Conservation (phyloP, 805 yeast genomes). For the Saccharomycopsis fermentans region DNA sequence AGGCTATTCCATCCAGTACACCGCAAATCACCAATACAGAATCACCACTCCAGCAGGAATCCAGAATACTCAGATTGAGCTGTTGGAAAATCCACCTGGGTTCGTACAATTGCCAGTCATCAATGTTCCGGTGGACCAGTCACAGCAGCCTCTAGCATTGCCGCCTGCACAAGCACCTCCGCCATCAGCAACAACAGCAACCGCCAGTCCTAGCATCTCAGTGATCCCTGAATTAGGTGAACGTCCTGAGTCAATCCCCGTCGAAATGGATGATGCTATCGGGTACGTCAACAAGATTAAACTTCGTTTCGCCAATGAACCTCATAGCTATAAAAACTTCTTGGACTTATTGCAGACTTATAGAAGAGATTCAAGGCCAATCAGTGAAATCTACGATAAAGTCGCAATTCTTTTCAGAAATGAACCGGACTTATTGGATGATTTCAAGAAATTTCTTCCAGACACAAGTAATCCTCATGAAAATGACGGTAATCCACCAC, state of each 20-base stretch:
- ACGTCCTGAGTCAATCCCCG: slow-evolving; percentile 23
- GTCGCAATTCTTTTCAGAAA: slow-evolving; percentile 80
- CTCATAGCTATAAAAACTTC: slow-evolving; percentile 91
- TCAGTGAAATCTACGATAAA: slow-evolving; percentile 89
- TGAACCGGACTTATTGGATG: slow-evolving; percentile 91
- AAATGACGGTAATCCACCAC: neutral
- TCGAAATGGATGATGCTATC: slow-evolving; percentile 95
- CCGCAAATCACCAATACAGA: slow-evolving; percentile 75
- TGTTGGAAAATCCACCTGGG: neutral
- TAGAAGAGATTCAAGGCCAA: slow-evolving; percentile 92
- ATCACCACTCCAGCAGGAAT: slow-evolving; percentile 70
- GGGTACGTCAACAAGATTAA: slow-evolving; percentile 94
- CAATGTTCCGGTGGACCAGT: neutral
- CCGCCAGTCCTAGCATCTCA: neutral
- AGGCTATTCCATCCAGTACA: slow-evolving; percentile 90
- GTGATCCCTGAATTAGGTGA: neutral
- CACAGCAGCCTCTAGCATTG: neutral
- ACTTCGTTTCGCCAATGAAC: slow-evolving; percentile 85
- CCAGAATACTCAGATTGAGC: neutral
- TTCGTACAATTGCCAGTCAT: neutral
- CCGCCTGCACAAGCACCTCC: neutral
- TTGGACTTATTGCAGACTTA: slow-evolving; percentile 93
- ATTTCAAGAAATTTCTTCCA: slow-evolving; percentile 91
- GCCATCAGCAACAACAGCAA: neutral
- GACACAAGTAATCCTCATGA: slow-evolving; percentile 32